Evolutionary conservation across 2,329 filamentous ascomycete species (phyloP), one percentile per base, ranked within the genome.

Genomic region (Fusarium paranaense): DNA sequence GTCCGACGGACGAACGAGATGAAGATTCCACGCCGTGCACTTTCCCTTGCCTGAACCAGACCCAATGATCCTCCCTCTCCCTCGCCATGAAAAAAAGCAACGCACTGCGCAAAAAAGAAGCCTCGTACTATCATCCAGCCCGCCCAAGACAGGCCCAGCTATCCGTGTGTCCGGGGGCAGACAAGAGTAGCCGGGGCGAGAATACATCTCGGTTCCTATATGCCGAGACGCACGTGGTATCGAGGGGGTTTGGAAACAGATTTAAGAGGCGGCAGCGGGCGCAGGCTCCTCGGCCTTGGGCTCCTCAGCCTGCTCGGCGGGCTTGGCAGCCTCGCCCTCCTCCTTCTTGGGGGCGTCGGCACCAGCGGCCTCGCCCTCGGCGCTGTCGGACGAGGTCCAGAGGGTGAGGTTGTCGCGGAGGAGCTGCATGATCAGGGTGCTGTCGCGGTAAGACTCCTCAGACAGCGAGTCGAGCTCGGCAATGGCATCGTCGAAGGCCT

Each of bases 371-470:
- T 98, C 97, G 76, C 95, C 94, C 91, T 52, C 47, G 47, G 47
- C 47, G 47, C 47, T 52, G 47, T 98, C 97, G 78, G 96, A 98
- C 71, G 96, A 98, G 82, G 97, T 98, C 97, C 97, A 98, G 86
- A 98, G 95, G 78, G 97, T 98, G 95, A 98, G 85, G 91, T 98
- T 98, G 89, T 98, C 95, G 84, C 95, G 94, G 84, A 98, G 93
- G 75, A 98, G 93, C 90, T 98, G 95, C 95, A 98, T 98, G 88
- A 98, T 98, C 81, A 98, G 92, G 74, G 95, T 98, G 56, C 95
- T 97, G 89, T 98, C 95, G 91, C 97, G 97, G 94, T 98, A 98
- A 91, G 94, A 97, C 90, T 98, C 95, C 91, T 98, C 95, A 85
- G 94, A 97, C 79, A 98, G 89, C 78, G 95, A 98, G 86, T 98